These are phyloP conservation scores for Ogataea saltuana DNA, from an alignment of 805 yeast species.

Conservation along the genomic window DNA sequence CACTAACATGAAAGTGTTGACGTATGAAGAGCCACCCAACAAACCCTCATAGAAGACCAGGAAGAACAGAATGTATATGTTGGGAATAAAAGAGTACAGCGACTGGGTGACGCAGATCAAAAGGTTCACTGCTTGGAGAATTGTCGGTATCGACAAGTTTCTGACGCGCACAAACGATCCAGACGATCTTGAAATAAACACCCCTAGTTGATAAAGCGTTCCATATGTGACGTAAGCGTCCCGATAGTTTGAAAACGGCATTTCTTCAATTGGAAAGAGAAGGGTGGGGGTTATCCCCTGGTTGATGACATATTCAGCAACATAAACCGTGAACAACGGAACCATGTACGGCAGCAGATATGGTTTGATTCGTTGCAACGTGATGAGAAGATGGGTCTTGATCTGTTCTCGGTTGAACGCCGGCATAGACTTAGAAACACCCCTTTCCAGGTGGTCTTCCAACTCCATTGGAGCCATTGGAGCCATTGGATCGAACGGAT, in stretches of 20 bases:
- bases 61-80: slow-evolving; percentile 59
- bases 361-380: slow-evolving; percentile 40
- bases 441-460: background rate
- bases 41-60: slow-evolving; percentile 85
- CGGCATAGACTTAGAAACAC: background rate
- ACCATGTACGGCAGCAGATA: slow-evolving; percentile 70
- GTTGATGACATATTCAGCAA: slow-evolving; percentile 84
- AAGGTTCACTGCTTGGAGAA: slow-evolving; percentile 68
- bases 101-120: slow-evolving; percentile 64
- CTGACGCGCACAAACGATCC: slow-evolving; percentile 61
- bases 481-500: background rate
- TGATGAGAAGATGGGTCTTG: slow-evolving; percentile 26
- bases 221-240: slow-evolving; percentile 93
- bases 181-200: slow-evolving; percentile 86
- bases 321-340: slow-evolving; percentile 80
- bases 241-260: slow-evolving; percentile 71
- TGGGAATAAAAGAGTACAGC: slow-evolving; percentile 53
- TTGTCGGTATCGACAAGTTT: slow-evolving; percentile 59
- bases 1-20: slow-evolving; percentile 81
- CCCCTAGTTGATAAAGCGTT: slow-evolving; percentile 88
- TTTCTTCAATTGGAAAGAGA: slow-evolving; percentile 66
- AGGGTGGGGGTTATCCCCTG: slow-evolving; percentile 92
- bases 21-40: slow-evolving; percentile 88
- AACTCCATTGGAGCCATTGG: background rate
- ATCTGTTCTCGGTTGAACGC: background rate